Evolutionary conservation across 345 rosid species (phyloP).

Genomic region (Corymbia maculata): DNA sequence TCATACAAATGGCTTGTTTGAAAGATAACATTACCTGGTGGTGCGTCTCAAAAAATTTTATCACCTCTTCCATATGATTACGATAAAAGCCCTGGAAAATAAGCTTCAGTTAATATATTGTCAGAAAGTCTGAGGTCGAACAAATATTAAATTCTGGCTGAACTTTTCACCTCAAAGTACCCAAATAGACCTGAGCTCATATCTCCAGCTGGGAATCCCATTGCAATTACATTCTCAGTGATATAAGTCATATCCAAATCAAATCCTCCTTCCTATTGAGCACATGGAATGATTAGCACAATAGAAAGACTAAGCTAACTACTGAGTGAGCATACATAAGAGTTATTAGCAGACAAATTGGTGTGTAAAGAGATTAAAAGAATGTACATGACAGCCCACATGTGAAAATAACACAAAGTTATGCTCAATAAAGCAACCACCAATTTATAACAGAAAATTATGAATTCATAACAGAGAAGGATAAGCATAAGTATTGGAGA

Average conservation of each 20-base stretch:
- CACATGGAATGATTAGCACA: not conserved
- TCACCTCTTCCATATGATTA: conserved; percentile 96
- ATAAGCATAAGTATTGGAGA: not conserved
- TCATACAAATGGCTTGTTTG: not conserved
- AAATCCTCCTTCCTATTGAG: conserved; percentile 75
- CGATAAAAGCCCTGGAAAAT: conserved; percentile 74
- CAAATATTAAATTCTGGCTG: not conserved
- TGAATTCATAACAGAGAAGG: not conserved
- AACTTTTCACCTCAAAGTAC: conserved; percentile 59
- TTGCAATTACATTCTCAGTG: conserved; percentile 86
- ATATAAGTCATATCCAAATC: conserved; percentile 75
- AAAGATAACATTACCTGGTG: conserved; percentile 53
- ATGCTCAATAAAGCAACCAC: not conserved
- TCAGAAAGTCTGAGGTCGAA: not conserved
- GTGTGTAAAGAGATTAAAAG: not conserved
- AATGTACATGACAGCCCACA: not conserved
- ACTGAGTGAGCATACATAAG: not conserved
- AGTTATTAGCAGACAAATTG: not conserved
- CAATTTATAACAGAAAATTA: not conserved
- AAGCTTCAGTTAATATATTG: not conserved
- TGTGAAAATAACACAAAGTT: not conserved
- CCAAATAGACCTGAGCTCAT: conserved; percentile 88
- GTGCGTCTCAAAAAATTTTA: conserved; percentile 77
- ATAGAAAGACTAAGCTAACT: not conserved
- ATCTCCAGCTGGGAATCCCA: conserved; percentile 98